Base-by-base conservation (phyloP, 1,284 basidiomycete genomes). In the Xerocomus nothofagi region DNA sequence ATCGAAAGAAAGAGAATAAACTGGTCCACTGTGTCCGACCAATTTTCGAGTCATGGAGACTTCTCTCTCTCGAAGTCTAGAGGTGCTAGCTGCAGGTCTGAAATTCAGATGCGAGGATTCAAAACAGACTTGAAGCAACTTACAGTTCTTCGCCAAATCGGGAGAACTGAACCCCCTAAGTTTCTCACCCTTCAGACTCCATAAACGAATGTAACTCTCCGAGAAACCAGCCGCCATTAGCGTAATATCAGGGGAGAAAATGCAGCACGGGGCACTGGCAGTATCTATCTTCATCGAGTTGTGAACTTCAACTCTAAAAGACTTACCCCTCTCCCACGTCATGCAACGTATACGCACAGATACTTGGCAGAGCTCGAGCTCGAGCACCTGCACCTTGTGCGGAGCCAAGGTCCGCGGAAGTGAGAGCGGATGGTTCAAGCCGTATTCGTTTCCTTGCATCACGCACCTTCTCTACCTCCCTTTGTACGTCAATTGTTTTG, bases 161-260 rank as follows among this genome's bases (percentile, higher is more conserved):
- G 82, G 66, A 18, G 82, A 79, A 52, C 92, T 89, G 58, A 87
- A 74, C 9, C 84, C 89, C 60, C 79, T 84, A 43, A 99, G 71
- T 61, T 88, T 91, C 67, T 98, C 93, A 18, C 93, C 93, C 63
- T 95, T 98, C 49, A 98, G 71, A 65, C 84, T 97, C 96, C 97
- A 99, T 50, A 99, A 60, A 48, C 95, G 82, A 52, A 99, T 88
- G 60, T 93, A 96, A 62, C 95, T 98, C 71, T 99, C 96, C 31
- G 93, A 82, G 63, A 98, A 98, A 1, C 97, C 97, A 24, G 91
- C 92, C 1, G 96, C 97, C 81, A 99, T 86, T n/a, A 99, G 71
- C 6, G 93, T 90, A 1, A 88, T 88, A 69, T 99, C 97, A 42
- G 81, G 80, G 15, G 96, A 98, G 63, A 99, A 98, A 14, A 86